A percentile compares a stretch with the other conserved stretches of the same genome.
These are phyloP conservation scores for Phytophthora pluvialis DNA, from an alignment of 352 stramenopile genomes.

Conservation along the genomic window DNA sequence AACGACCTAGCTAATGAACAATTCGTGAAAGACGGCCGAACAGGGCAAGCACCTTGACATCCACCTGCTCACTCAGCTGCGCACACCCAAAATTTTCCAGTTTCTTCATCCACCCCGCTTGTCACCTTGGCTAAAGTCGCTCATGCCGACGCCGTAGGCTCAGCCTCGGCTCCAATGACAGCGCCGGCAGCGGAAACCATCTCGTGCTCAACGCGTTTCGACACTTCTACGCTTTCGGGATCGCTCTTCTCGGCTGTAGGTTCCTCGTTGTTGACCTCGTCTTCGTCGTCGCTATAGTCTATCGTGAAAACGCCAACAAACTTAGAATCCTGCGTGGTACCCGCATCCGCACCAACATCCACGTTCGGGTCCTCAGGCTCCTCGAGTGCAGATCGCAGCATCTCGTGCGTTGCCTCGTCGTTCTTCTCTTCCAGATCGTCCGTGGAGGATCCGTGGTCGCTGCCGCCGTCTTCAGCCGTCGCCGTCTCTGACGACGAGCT, in stretches of 20 bases:
- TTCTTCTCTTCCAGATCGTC: slow-evolving; percentile 53
- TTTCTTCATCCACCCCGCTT: slow-evolving; percentile 15
- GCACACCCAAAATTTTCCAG: slow-evolving; percentile 25
- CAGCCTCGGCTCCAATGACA: slow-evolving; percentile 20
- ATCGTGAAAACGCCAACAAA: slow-evolving; percentile 86
- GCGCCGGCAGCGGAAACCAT: slow-evolving; percentile 1
- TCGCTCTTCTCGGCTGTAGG: slow-evolving; percentile 1
- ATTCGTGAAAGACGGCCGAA: slow-evolving; percentile 16
- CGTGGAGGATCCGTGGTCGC: slow-evolving; percentile 61
- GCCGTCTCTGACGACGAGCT: slow-evolving; percentile 68
- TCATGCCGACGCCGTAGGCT: slow-evolving; percentile 33
- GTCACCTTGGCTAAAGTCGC: neutral
- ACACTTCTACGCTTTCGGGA: slow-evolving; percentile 3
- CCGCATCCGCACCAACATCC: slow-evolving; percentile 14
- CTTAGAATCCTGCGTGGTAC: slow-evolving; percentile 35
- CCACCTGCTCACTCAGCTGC: slow-evolving; percentile 8
- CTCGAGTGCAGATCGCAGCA: slow-evolving; percentile 46
- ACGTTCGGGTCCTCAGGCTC: slow-evolving; percentile 36
- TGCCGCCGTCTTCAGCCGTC: slow-evolving; percentile 66
- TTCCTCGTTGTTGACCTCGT: slow-evolving; percentile 41
- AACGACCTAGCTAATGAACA: slow-evolving; percentile 26
- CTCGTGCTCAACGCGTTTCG: slow-evolving; percentile 16
- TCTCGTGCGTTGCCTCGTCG: slow-evolving; percentile 49
- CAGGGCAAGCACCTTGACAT: slow-evolving; percentile 11
- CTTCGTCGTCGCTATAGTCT: slow-evolving; percentile 81